A percentile compares a stretch with the other conserved stretches of the same genome.
These are phyloP conservation scores for Diospyros kaki DNA, from an alignment of 148 eudicot genomes.

Conservation along the genomic window DNA sequence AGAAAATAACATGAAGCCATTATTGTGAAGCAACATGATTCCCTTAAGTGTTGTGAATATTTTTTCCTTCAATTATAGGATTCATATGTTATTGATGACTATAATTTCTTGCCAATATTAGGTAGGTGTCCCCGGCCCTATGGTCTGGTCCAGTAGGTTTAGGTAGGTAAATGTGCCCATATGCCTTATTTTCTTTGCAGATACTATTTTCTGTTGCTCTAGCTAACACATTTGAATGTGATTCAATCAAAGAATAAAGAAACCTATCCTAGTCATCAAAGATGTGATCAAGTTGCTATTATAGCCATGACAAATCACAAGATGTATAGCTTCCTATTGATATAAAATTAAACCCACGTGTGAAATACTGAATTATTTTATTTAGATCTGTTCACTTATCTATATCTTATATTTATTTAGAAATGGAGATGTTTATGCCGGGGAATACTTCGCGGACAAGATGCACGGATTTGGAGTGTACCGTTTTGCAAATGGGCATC, in stretches of 20 bases:
- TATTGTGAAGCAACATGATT: not conserved
- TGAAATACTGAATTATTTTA: not conserved
- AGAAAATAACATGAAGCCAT: not conserved
- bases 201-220: not conserved
- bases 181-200: not conserved
- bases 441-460: slow-evolving; percentile 94
- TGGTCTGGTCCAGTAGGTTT: not conserved
- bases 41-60: not conserved
- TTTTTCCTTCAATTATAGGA: not conserved
- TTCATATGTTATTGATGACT: not conserved
- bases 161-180: not conserved
- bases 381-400: slow-evolving; percentile 1
- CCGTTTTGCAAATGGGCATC: slow-evolving; percentile 77
- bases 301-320: not conserved
- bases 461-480: slow-evolving; percentile 96
- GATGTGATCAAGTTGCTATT: not conserved
- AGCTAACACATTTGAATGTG: not conserved
- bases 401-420: slow-evolving; percentile 27
- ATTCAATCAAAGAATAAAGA: not conserved
- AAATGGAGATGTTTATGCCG: slow-evolving; percentile 89
- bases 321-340: not conserved
- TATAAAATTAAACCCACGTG: not conserved
- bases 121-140: not conserved
- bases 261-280: not conserved
- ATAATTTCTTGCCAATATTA: not conserved